These are phyloP conservation scores for Entrophospora sp. DNA, from an alignment of 192 early-diverging fungal species.

Conservation along the genomic window DNA sequence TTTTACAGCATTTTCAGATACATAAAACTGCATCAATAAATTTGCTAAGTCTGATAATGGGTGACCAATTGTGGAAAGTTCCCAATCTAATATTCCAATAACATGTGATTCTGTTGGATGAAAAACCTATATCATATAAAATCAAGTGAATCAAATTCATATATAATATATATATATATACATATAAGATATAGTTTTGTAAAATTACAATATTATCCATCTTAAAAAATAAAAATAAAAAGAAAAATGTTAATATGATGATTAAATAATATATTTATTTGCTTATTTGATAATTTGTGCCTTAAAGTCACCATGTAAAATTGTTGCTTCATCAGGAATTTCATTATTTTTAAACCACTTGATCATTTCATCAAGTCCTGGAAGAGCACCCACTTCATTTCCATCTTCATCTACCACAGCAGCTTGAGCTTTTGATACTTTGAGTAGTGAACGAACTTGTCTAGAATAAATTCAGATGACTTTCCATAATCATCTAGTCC, in stretches of 20 bases:
- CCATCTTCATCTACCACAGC: slow-evolving; percentile 48
- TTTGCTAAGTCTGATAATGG: slow-evolving; percentile 88
- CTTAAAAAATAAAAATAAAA: slow-evolving; percentile 17
- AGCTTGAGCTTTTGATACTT: slow-evolving; percentile 63
- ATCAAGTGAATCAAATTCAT: slow-evolving; percentile 17
- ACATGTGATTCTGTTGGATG: slow-evolving; percentile 64
- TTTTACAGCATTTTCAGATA: slow-evolving; percentile 25
- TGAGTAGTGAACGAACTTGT: slow-evolving; percentile 62
- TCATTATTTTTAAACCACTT: slow-evolving; percentile 64
- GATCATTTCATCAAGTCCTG: slow-evolving; percentile 56
- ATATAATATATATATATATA: not conserved
- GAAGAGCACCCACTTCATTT: slow-evolving; percentile 55
- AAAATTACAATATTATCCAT: slow-evolving; percentile 55
- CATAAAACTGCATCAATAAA: slow-evolving; percentile 64
- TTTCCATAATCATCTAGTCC: slow-evolving; percentile 68
- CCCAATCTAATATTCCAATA: slow-evolving; percentile 90
- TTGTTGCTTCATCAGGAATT: slow-evolving; percentile 64
- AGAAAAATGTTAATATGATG: not conserved
- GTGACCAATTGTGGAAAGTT: slow-evolving; percentile 85
- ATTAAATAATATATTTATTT: not conserved
- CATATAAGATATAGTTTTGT: not conserved
- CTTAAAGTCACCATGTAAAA: slow-evolving; percentile 94
- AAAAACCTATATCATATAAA: slow-evolving; percentile 44
- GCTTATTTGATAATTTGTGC: slow-evolving; percentile 20
- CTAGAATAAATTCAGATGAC: slow-evolving; percentile 69